Base-by-base conservation (phyloP, 768 basidiomycete genomes). In the Sistotremastrum suecicum region DNA sequence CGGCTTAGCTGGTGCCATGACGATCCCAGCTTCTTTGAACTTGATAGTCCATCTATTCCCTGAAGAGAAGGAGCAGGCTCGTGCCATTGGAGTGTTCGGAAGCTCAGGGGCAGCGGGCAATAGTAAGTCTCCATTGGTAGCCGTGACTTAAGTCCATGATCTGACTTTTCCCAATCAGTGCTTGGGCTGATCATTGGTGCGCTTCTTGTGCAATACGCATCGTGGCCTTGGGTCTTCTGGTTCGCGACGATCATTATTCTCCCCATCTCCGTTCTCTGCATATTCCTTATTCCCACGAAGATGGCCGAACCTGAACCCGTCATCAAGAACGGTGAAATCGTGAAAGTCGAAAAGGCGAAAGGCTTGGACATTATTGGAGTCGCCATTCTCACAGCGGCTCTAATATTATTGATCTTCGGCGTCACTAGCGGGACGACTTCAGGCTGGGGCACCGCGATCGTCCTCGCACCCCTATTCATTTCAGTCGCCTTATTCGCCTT, bases 191-290 rank as follows among this genome's bases (percentile, higher is more conserved):
- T 69, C 32, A 60, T 70, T 10, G 71, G 71, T 6, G 71, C 69
- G 1, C 29, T 67, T n/a, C 61, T 73, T 39, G 64, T 67, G 3
- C 51, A 60, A 37, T 66, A 57, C 33, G 58, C 59, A 2, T 63
- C 66, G 8, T 76, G 68, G 60, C 63, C 55, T 30, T 74, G 73
- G 74, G 63, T 74, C 28, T 75, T 77, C 54, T 74, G 67, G 55
- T 64, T 69, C 48, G 57, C 64, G 34, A 63, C 68, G 2, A 63
- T 72, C 35, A 45, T 74, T 34, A 54, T 63, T 35, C 43, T 63
- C 5, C 52, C 60, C 10, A 57, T 68, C 8, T 57, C 64, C 34
- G 11, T 63, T n/a, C 43, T 53, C 3, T 56, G 61, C 41, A n/a
- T 62, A 11, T 51, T 67, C 34, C 45, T 67, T 43, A 60, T 70